phyloP scores from a whole-genome alignment of 2,329 filamentous ascomycete genomes.

The Dendrostoma leiphaemia region DNA sequence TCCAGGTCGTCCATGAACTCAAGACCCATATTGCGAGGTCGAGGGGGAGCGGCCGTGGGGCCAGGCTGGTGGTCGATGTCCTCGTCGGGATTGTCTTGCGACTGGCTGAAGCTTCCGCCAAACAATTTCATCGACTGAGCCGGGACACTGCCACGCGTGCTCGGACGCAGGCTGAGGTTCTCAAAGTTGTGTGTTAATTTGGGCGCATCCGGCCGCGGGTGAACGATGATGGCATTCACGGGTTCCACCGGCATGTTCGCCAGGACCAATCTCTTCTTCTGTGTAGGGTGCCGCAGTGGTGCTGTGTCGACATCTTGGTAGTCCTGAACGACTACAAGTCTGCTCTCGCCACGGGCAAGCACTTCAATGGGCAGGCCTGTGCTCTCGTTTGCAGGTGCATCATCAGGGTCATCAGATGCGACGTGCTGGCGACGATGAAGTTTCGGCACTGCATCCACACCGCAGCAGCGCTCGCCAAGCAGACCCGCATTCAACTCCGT shows the following conservation, averaged over 20 bases:
- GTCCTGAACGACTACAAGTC: constrained; percentile 54
- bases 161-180: constrained; percentile 48
- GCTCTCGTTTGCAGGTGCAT: constrained; percentile 23
- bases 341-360: constrained; percentile 53
- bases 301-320: constrained; percentile 38
- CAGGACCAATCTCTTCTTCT: constrained; percentile 20
- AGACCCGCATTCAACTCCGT: constrained; percentile 52
- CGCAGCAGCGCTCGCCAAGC: constrained; percentile 55
- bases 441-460: constrained; percentile 45
- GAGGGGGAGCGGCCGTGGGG: constrained; percentile 10
- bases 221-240: constrained; percentile 54
- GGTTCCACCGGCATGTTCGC: constrained; percentile 31
- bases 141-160: constrained; percentile 33
- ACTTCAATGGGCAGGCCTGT: constrained; percentile 50
- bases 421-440: constrained; percentile 16
- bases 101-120: constrained; percentile 9
- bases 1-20: constrained; percentile 51
- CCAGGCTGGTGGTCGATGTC: constrained; percentile 3
- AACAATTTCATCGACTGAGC: constrained; percentile 12
- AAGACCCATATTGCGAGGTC: constrained; percentile 32
- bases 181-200: constrained; percentile 41
- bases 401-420: constrained; percentile 13
- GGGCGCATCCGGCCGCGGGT: constrained; percentile 41
- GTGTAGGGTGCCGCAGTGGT: constrained; percentile 23
- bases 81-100: constrained; percentile 8